A percentile compares a stretch with the other conserved stretches of the same genome.
phyloP scores from a whole-genome alignment of 2,329 filamentous ascomycete genomes.

The Cytospora paraplurivora region DNA sequence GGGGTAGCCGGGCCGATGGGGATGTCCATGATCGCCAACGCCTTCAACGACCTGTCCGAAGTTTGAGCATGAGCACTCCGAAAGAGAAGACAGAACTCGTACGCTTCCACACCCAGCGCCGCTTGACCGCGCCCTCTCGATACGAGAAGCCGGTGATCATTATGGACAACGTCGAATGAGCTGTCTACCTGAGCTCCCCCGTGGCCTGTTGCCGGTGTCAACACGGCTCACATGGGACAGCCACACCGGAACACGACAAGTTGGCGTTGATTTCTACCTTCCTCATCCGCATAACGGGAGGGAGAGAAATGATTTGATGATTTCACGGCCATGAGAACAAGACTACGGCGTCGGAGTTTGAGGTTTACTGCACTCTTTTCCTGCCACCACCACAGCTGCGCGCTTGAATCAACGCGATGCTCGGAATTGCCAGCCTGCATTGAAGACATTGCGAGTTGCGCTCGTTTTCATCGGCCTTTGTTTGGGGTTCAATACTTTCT shows the following conservation, averaged over 20 bases:
- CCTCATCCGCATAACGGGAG: neutral
- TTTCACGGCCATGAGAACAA: constrained; percentile 29
- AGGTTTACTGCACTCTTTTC: constrained; percentile 29
- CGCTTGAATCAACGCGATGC: constrained; percentile 10
- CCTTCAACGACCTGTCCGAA: constrained; percentile 54
- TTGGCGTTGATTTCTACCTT: neutral
- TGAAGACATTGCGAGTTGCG: neutral
- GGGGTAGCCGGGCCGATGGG: constrained; percentile 91
- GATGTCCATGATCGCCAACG: constrained; percentile 79
- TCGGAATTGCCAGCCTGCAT: constrained; percentile 3
- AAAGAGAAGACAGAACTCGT: constrained; percentile 46
- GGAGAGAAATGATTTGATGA: constrained; percentile 27
- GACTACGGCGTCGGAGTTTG: constrained; percentile 28
- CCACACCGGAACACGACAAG: constrained; percentile 1
- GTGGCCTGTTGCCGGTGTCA: neutral
- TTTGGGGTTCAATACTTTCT: constrained; percentile 2
- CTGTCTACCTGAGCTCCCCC: neutral
- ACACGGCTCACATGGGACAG: constrained; percentile 1
- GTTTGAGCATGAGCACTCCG: constrained; percentile 47
- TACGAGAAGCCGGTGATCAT: constrained; percentile 30
- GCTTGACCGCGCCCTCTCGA: constrained; percentile 36
- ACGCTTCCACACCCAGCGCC: constrained; percentile 48
- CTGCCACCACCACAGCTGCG: constrained; percentile 16
- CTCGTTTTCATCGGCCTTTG: neutral
- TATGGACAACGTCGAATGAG: constrained; percentile 16